Conservation (phyloP, 495 filamentous ascomycete genomes). For the Cenococcum geophilum region DNA sequence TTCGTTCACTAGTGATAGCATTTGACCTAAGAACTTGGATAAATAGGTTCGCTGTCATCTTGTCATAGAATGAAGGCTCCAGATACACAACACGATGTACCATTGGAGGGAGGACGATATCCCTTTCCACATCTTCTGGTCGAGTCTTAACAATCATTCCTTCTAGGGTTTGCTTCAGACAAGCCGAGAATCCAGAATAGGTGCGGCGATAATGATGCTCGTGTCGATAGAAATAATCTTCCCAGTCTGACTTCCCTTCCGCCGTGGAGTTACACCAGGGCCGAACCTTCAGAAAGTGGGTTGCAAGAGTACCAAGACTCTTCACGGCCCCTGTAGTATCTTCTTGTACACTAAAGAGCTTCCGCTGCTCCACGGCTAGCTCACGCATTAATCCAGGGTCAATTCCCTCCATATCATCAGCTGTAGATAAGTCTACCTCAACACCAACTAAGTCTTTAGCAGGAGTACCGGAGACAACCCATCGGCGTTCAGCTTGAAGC, state of each 20-base stretch:
- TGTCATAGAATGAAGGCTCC: constrained; percentile 78
- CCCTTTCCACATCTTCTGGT: constrained; percentile 58
- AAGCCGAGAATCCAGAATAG: constrained; percentile 42
- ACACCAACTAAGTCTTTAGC: constrained; percentile 75
- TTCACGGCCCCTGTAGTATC: constrained; percentile 39
- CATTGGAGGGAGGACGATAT: constrained; percentile 61
- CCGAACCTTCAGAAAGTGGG: constrained; percentile 63
- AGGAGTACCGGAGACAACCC: constrained; percentile 90
- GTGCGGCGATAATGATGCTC: constrained; percentile 45
- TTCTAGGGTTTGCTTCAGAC: constrained; percentile 64
- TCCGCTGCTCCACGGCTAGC: constrained; percentile 29
- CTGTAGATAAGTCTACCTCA: constrained; percentile 52
- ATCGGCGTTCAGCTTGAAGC: constrained; percentile 66
- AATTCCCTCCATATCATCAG: constrained; percentile 25
- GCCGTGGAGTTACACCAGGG: constrained; percentile 62
- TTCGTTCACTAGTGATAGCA: constrained; percentile 79
- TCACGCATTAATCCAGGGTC: constrained; percentile 32
- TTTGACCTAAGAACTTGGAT: constrained; percentile 75
- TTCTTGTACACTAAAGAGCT: constrained; percentile 30
- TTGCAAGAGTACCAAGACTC: constrained; percentile 69
- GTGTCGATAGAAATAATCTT: constrained; percentile 65
- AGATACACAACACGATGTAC: constrained; percentile 66
- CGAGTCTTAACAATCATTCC: constrained; percentile 76
- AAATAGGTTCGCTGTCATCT: constrained; percentile 77
- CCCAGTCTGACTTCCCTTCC: constrained; percentile 57